These are phyloP conservation scores for Ascochyta fabae DNA, from an alignment of 2,329 filamentous ascomycete genomes.

Conservation along the genomic window DNA sequence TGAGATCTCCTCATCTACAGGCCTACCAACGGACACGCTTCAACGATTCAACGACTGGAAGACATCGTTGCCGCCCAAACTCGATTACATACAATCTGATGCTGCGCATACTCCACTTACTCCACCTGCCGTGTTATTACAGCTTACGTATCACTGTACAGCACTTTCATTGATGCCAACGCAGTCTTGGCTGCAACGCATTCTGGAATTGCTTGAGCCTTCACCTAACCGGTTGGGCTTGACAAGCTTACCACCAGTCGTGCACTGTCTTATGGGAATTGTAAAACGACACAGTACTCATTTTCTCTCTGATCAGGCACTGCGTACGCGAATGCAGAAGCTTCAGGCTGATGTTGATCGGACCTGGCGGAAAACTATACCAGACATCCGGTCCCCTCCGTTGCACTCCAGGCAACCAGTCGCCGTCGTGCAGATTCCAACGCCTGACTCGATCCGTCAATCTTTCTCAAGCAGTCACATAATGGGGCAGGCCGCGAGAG, in stretches of 20 bases:
- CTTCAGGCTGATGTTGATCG: constrained; percentile 21
- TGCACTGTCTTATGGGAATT: constrained; percentile 34
- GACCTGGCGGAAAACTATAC: constrained; percentile 20
- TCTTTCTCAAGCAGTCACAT: constrained; percentile 11
- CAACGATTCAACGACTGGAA: constrained; percentile 50
- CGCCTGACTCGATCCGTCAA: constrained; percentile 30
- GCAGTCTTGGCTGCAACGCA: constrained; percentile 23
- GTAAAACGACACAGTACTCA: constrained; percentile 24
- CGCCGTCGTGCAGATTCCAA: constrained; percentile 21
- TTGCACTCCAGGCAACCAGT: constrained; percentile 10
- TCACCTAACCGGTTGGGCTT: constrained; percentile 32
- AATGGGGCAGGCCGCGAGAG: constrained; percentile 2
- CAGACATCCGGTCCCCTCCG: constrained; percentile 2
- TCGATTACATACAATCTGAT: constrained; percentile 29
- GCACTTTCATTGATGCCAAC: constrained; percentile 32
- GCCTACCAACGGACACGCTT: constrained; percentile 39
- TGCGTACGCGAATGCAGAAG: constrained; percentile 27
- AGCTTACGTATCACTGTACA: constrained; percentile 35
- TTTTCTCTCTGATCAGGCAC: constrained; percentile 19
- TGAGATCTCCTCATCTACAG: constrained; percentile 20
- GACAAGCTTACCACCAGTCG: constrained; percentile 36
- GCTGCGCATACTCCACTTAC: constrained; percentile 22
- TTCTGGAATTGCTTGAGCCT: constrained; percentile 35
- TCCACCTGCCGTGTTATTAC: constrained; percentile 38
- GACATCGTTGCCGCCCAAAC: constrained; percentile 31